Evolutionary conservation across 176 grass and related monocot species (phyloP).

Genomic region (Cenchrus fungigraminus): DNA sequence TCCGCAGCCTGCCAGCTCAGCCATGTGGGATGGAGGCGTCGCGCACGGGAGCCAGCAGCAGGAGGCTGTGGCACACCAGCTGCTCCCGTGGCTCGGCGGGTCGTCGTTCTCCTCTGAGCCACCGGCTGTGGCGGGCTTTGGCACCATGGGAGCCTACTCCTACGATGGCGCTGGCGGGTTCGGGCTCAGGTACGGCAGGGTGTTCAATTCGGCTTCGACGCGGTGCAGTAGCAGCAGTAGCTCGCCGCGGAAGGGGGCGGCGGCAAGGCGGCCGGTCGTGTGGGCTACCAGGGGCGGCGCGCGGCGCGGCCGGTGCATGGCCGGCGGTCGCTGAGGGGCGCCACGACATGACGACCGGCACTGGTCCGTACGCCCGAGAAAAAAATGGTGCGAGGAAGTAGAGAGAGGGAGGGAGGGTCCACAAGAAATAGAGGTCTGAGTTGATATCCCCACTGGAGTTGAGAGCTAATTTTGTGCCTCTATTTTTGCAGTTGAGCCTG

Average conservation of each 20-base stretch:
- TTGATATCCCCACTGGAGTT: too few relatives aligned
- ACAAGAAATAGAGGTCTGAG: too few relatives aligned
- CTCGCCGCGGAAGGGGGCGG: constrained; percentile 40
- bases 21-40: constrained; percentile 75
- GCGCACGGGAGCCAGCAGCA: constrained; percentile 54
- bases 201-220: constrained; percentile 58
- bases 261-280: constrained; percentile 38
- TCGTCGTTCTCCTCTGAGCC: constrained; percentile 45
- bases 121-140: constrained; percentile 5
- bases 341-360: too few relatives aligned
- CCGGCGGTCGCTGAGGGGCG: too few relatives aligned
- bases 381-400: too few relatives aligned
- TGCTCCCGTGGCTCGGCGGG: constrained; percentile 59
- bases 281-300: constrained; percentile 68
- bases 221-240: constrained; percentile 25
- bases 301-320: constrained; percentile 12
- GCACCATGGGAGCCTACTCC: constrained; percentile 37
- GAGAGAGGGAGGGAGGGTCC: too few relatives aligned
- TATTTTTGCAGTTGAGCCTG: too few relatives aligned
- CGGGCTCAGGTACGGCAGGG: constrained; percentile 44
- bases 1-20: neutral
- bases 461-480: too few relatives aligned
- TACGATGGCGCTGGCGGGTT: constrained; percentile 32
- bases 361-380: too few relatives aligned
- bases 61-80: constrained; percentile 40